Conservation (phyloP, 2,329 filamentous ascomycete genomes). For the Epichloe brachyelytri region DNA sequence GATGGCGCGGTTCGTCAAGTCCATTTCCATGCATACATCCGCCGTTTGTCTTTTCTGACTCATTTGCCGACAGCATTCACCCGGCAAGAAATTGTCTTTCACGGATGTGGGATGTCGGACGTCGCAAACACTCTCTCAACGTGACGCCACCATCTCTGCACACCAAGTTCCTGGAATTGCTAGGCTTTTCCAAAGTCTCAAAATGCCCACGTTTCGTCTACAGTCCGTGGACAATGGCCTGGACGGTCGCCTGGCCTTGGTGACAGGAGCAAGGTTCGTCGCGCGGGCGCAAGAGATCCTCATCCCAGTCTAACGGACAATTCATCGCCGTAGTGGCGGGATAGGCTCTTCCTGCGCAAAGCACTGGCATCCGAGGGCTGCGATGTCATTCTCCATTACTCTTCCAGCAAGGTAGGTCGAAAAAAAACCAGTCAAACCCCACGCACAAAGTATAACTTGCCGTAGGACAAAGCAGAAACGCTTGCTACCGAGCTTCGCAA, state of each 20-base stretch:
- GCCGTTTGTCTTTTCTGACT: too few relatives aligned
- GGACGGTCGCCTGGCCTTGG: constrained; percentile 1
- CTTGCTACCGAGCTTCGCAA: background rate
- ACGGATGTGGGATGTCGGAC: too few relatives aligned
- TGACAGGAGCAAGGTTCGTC: constrained; percentile 6
- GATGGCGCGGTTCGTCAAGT: too few relatives aligned
- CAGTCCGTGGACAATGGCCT: constrained; percentile 2
- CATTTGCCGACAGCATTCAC: too few relatives aligned
- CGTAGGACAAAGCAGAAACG: constrained; percentile 4
- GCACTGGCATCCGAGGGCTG: constrained; percentile 5
- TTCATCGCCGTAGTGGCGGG: background rate
- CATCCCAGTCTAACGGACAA: background rate
- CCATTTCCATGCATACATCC: too few relatives aligned
- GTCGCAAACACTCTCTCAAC: background rate
- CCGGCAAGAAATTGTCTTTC: too few relatives aligned
- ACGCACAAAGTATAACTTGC: background rate
- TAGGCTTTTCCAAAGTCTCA: background rate
- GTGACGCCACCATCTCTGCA: background rate
- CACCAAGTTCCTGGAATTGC: background rate
- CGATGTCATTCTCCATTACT: constrained; percentile 5
- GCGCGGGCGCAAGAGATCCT: background rate
- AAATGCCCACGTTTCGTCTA: background rate
- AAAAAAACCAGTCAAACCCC: too few relatives aligned
- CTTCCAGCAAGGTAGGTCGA: constrained; percentile 2
- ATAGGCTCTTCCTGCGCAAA: constrained; percentile 5